These are phyloP conservation scores for Globisporangium middletonii DNA, from an alignment of 352 stramenopile genomes.

Conservation along the genomic window DNA sequence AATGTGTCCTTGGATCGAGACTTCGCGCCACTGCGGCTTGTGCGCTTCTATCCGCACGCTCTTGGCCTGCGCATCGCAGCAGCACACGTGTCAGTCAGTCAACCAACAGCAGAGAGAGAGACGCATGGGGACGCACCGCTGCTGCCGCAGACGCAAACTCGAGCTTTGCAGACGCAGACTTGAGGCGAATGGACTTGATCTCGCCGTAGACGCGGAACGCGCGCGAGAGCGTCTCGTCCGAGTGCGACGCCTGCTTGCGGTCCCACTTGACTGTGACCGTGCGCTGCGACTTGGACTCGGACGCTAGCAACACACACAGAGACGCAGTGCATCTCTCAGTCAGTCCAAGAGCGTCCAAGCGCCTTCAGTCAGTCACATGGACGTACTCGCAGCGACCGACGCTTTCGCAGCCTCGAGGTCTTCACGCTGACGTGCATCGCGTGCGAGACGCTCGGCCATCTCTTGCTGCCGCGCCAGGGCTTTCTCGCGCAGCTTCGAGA, in stretches of 20 bases:
- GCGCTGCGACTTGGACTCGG: constrained; percentile 48
- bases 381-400: constrained; percentile 5
- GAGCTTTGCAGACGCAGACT: constrained; percentile 61
- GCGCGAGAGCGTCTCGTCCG: constrained; percentile 62
- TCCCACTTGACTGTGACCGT: constrained; percentile 82
- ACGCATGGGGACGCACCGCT: constrained; percentile 23
- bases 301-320: constrained; percentile 3
- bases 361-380: not conserved
- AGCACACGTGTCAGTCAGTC: not conserved
- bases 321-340: not conserved
- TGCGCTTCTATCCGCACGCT: constrained; percentile 67
- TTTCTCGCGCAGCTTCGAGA: constrained; percentile 53
- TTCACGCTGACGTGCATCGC: constrained; percentile 31
- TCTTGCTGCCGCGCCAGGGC: constrained; percentile 43
- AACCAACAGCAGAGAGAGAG: not conserved
- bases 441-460: constrained; percentile 38
- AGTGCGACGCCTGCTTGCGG: constrained; percentile 57
- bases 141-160: constrained; percentile 40
- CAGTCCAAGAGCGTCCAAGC: not conserved
- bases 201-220: constrained; percentile 53
- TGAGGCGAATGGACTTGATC: constrained; percentile 66
- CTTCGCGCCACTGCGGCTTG: constrained; percentile 58
- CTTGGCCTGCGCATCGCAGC: constrained; percentile 21
- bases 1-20: constrained; percentile 70
- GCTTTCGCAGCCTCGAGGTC: constrained; percentile 18